Evolutionary conservation across 2,329 filamentous ascomycete genomes (phyloP), one percentile per base, ranked within the genome.

Genomic region (Penicillium sp.): DNA sequence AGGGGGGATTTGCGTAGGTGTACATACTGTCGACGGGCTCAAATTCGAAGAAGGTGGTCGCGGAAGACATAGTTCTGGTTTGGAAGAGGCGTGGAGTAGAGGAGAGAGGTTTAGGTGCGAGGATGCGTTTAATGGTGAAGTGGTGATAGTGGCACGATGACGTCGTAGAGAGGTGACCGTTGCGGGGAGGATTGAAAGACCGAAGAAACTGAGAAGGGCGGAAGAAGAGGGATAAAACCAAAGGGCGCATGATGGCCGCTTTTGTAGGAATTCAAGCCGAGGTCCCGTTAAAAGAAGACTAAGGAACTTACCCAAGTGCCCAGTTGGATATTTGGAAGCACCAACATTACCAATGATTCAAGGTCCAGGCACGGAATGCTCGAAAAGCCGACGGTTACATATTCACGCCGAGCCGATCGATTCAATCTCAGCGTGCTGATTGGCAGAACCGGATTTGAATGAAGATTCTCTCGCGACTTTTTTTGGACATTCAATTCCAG

Each of bases 31-130:
- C 84, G 60, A 80, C 79, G 50, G 85, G 83, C 77, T 84, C 84
- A 75, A 88, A 88, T 60, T 87, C 84, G 80, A 80, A 86, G 75
- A 88, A 87, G 35, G 73, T 79, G 19, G 85, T 86, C 56, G 85
- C 85, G 61, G 84, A 86, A 22, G 85, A 72, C 85, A 87, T 87
- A 69, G 72, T 82, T 64, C 58, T 67, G 58, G 50, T 57, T 47
- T 65, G 58, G 22, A 54, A 45, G 30, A 58, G 33, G 42, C 19
- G 57, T 26, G 22, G 49, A 26, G 47, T 38, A n/a, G 45, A 35
- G 37, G 50, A 54, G 47, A 42, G 45, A 50, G 10, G 38, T 26
- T 55, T 45, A 53, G 65, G 47, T 19, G 56, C 19, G 51, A 57
- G 22, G 17, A 28, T 30, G 45, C 45, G 24, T 30, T 10, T 49